Percentiles rank a stretch among this genome's conserved stretches.
Evolutionary conservation across 345 rosid genomes (phyloP).

Genomic region (Xanthoceras sorbifolium): DNA sequence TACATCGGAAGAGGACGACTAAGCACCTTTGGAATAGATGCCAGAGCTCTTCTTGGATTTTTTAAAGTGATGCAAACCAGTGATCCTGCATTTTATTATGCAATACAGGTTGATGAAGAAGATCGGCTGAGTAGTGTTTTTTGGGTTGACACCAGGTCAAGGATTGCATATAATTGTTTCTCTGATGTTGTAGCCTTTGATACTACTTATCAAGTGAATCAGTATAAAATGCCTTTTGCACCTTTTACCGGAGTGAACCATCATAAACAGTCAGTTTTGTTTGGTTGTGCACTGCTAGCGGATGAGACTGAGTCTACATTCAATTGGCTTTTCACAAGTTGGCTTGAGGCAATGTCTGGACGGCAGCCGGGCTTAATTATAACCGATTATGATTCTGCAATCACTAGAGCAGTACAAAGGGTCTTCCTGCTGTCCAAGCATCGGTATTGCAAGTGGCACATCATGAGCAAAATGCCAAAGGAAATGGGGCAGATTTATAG

Average conservation of each 20-base stretch:
- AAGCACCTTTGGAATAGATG: slow-evolving; percentile 33
- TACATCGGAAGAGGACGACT: slow-evolving; percentile 27
- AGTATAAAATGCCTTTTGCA: slow-evolving; percentile 38
- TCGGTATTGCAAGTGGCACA: slow-evolving; percentile 36
- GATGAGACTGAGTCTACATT: slow-evolving; percentile 36
- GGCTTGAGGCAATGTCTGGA: slow-evolving; percentile 38
- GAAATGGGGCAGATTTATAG: slow-evolving; percentile 28
- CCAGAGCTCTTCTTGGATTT: slow-evolving; percentile 30
- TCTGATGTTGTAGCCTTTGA: slow-evolving; percentile 35
- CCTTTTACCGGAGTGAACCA: slow-evolving; percentile 39
- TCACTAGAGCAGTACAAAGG: slow-evolving; percentile 29
- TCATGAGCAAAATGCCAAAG: slow-evolving; percentile 35
- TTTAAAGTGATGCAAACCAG: slow-evolving; percentile 31
- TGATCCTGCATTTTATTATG: slow-evolving; percentile 34
- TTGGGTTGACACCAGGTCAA: slow-evolving; percentile 38
- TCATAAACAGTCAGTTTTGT: slow-evolving; percentile 35
- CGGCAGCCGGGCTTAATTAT: slow-evolving; percentile 29
- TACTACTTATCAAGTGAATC: slow-evolving; percentile 32
- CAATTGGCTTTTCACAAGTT: slow-evolving; percentile 39
- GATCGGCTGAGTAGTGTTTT: slow-evolving; percentile 33
- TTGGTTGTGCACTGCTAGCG: slow-evolving; percentile 37
- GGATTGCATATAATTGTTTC: slow-evolving; percentile 31
- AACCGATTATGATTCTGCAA: slow-evolving; percentile 34
- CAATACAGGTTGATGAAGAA: slow-evolving; percentile 37
- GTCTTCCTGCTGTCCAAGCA: slow-evolving; percentile 29